phyloP scores from a whole-genome alignment of 306 rosid genomes.

The Prunus padus region DNA sequence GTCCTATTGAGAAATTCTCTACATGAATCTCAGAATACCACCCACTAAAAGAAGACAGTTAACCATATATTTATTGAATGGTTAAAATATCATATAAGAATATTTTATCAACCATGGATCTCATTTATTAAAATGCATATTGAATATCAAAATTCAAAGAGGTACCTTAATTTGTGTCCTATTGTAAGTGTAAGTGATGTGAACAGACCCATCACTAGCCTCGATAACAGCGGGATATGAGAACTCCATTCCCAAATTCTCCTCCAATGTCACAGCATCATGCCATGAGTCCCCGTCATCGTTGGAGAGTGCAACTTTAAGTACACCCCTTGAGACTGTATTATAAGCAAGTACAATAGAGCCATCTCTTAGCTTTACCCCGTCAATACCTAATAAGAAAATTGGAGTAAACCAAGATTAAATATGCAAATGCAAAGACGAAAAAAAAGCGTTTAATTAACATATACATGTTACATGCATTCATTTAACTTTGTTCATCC shows the following conservation, averaged over 20 bases:
- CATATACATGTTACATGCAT: neutral
- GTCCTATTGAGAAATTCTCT: constrained; percentile 9
- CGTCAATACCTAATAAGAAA: constrained; percentile 67
- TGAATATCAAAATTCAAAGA: constrained; percentile 11
- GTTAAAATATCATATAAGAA: neutral
- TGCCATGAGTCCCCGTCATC: constrained; percentile 92
- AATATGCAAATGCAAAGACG: neutral
- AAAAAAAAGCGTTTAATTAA: neutral
- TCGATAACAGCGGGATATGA: constrained; percentile 94
- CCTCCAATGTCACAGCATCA: constrained; percentile 73
- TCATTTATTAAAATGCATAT: constrained; percentile 13
- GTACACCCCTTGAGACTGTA: constrained; percentile 67
- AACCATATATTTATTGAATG: neutral
- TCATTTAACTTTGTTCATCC: neutral
- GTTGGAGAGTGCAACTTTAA: constrained; percentile 71
- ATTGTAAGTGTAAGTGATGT: constrained; percentile 77
- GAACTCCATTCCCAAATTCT: constrained; percentile 62
- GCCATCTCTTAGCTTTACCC: constrained; percentile 84
- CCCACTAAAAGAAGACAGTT: constrained; percentile 6
- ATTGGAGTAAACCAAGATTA: neutral
- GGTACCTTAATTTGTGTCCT: constrained; percentile 86
- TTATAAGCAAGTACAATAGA: constrained; percentile 68
- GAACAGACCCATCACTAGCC: constrained; percentile 68
- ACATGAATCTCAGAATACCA: constrained; percentile 8
- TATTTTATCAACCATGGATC: neutral